Evolutionary conservation across 495 filamentous ascomycete genomes (phyloP).

Genomic region (Cairneyella variabilis): DNA sequence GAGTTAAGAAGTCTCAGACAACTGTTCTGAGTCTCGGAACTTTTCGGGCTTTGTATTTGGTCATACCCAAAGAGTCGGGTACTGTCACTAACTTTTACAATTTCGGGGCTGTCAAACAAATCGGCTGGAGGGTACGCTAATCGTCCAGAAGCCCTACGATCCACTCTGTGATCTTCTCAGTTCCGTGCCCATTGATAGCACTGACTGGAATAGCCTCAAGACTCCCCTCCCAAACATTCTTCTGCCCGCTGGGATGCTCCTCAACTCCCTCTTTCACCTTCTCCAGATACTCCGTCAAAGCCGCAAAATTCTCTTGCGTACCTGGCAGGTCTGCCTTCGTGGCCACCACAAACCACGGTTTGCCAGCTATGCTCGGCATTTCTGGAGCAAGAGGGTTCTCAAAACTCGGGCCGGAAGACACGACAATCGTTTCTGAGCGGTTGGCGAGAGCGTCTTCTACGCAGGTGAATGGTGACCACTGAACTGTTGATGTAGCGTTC

Average conservation of each 20-base stretch:
- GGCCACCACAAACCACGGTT: conserved; percentile 96
- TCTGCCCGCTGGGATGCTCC: conserved; percentile 67
- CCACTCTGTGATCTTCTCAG: conserved; percentile 71
- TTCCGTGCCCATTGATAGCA: conserved; percentile 80
- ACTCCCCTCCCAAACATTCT: conserved; percentile 61
- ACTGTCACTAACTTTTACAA: too few species aligned
- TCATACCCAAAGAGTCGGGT: too few species aligned
- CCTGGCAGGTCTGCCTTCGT: conserved; percentile 86
- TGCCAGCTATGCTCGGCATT: conserved; percentile 65
- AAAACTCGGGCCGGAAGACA: conserved; percentile 29
- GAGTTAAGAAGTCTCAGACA: too few species aligned
- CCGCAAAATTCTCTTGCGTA: conserved; percentile 72
- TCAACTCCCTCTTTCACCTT: conserved; percentile 52
- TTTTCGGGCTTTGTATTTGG: too few species aligned
- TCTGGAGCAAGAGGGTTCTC: conserved; percentile 22
- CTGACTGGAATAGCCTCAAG: conserved; percentile 77
- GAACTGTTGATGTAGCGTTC: conserved; percentile 35
- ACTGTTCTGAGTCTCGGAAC: too few species aligned
- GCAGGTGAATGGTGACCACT: conserved; percentile 19
- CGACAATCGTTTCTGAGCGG: conserved; percentile 27
- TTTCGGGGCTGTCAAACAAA: too few species aligned
- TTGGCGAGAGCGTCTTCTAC: conserved; percentile 20
- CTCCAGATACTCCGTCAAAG: conserved; percentile 63
- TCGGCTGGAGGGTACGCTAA: conserved; percentile 6
- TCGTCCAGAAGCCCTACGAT: conserved; percentile 62